These are phyloP conservation scores for Alternaria sp. DNA, from an alignment of 2,329 filamentous ascomycete genomes.

Conservation along the genomic window DNA sequence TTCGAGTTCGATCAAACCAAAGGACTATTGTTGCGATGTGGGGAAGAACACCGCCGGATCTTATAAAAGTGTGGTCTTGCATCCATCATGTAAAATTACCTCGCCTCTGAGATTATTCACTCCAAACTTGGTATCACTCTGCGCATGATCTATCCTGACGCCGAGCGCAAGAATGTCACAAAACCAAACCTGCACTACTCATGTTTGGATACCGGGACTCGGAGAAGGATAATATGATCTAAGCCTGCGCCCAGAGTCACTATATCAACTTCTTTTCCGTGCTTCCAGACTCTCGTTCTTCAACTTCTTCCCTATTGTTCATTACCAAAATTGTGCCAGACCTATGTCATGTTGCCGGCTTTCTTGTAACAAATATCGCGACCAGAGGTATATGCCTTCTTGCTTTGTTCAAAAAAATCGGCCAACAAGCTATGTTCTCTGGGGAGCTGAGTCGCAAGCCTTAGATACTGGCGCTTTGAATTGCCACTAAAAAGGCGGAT, in stretches of 20 bases:
- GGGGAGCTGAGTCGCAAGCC: no score
- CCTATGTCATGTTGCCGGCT: no score
- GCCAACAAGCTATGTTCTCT: no score
- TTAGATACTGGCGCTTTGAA: no score
- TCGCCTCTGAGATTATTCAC: accelerated
- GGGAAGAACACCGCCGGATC: not conserved
- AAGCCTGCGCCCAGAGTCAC: not conserved
- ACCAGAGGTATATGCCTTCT: no score
- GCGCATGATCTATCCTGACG: not conserved
- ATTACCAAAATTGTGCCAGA: no score
- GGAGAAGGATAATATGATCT: accelerated
- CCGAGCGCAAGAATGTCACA: not conserved
- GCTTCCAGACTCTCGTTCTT: not conserved
- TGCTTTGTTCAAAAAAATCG: no score
- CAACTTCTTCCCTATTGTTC: not conserved
- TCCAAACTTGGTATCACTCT: not conserved
- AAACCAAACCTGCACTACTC: accelerated
- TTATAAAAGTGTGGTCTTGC: not conserved
- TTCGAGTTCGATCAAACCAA: not conserved
- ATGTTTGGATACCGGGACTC: not conserved
- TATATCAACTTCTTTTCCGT: not conserved
- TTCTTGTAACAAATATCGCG: no score
- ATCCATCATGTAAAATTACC: not conserved
- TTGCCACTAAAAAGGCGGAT: no score
- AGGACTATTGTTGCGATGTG: not conserved